These are phyloP conservation scores for Aspergillus sojae DNA, from an alignment of 2,329 filamentous ascomycete species.

Conservation along the genomic window DNA sequence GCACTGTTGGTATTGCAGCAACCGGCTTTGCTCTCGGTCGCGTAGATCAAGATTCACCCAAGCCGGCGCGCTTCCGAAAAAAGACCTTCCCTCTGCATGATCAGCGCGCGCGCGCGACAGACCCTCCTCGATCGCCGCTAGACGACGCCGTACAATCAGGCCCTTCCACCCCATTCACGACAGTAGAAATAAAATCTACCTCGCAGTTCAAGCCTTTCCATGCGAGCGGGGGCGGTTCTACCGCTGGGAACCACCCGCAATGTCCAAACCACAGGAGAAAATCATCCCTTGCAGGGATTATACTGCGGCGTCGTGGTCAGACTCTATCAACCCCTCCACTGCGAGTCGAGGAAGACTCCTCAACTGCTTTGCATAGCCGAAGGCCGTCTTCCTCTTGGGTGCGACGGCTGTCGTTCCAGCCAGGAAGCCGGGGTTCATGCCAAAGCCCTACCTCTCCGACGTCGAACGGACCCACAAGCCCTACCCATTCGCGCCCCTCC, in stretches of 20 bases:
- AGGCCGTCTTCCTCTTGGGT: conserved; percentile 57
- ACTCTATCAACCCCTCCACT: conserved; percentile 38
- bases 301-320: conserved; percentile 40
- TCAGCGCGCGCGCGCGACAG: conserved; percentile 20
- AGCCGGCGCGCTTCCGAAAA: conserved; percentile 30
- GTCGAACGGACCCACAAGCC: conserved; percentile 56
- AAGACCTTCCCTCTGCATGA: conserved; percentile 28
- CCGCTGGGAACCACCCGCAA: conserved; percentile 15
- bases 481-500: conserved; percentile 45
- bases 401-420: conserved; percentile 57
- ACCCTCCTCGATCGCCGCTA: conserved; percentile 16
- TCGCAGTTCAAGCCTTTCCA: conserved; percentile 10
- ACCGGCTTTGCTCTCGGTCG: conserved; percentile 61
- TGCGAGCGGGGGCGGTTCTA: conserved; percentile 19
- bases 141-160: conserved; percentile 19
- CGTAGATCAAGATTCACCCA: conserved; percentile 44
- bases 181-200: conserved; percentile 19
- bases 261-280: conserved; percentile 25
- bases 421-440: conserved; percentile 50
- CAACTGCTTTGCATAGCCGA: conserved; percentile 29
- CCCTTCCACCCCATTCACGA: conserved; percentile 21
- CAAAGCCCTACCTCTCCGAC: conserved; percentile 57
- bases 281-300: conserved; percentile 32
- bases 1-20: conserved; percentile 63
- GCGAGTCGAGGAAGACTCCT: conserved; percentile 29